A percentile compares a stretch with the other conserved stretches of the same genome.
Conservation (phyloP, 2,329 filamentous ascomycete species). For the Exophiala sideris region DNA sequence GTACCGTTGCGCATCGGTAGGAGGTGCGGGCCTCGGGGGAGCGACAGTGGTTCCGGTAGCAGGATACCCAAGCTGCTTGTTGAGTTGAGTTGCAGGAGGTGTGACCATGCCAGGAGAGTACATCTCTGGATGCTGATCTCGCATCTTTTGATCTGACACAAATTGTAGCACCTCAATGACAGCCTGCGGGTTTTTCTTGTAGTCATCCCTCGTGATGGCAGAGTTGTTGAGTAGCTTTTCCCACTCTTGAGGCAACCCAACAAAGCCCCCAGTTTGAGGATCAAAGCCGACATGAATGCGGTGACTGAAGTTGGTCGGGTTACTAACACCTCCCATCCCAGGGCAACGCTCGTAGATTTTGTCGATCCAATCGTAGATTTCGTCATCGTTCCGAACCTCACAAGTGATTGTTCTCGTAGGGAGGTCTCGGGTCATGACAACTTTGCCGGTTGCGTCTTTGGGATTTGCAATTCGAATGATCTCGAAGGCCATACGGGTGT, state of each 20-base stretch:
- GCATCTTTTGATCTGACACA: constrained; percentile 66
- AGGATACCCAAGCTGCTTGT: constrained; percentile 61
- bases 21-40: constrained; percentile 65
- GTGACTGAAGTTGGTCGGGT: constrained; percentile 97
- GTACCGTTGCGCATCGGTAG: constrained; percentile 44
- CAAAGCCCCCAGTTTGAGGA: constrained; percentile 89
- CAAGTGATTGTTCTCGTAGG: constrained; percentile 82
- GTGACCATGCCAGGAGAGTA: constrained; percentile 52
- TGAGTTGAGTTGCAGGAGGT: constrained; percentile 38
- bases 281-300: constrained; percentile 97
- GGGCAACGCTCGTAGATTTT: constrained; percentile 95
- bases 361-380: constrained; percentile 98
- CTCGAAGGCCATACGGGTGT: constrained; percentile 88
- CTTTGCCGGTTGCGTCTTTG: constrained; percentile 61
- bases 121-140: constrained; percentile 59
- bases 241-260: constrained; percentile 93
- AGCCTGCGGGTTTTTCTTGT: constrained; percentile 90
- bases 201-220: constrained; percentile 97
- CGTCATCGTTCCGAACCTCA: constrained; percentile 90
- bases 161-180: constrained; percentile 66
- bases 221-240: constrained; percentile 93
- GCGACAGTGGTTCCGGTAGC: constrained; percentile 57
- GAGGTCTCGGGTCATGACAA: constrained; percentile 73
- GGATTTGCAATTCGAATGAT: constrained; percentile 67
- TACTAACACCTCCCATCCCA: constrained; percentile 96